Evolutionary conservation across 805 yeast species (phyloP), one percentile per base, ranked within the genome.

Genomic region (Wickerhamiella dianesei): DNA sequence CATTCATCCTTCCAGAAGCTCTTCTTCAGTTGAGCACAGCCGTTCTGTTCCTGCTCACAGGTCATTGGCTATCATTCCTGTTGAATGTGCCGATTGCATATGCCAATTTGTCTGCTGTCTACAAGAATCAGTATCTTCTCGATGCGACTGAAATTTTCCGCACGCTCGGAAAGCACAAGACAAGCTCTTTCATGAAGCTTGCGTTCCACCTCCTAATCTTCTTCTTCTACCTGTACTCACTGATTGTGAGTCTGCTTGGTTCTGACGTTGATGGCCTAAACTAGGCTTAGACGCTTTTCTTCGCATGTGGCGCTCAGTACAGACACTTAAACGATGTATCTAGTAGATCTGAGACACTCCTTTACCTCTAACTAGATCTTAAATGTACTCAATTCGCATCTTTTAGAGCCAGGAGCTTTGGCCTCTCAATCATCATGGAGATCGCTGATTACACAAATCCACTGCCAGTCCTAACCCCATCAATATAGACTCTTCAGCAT

Each of bases 81-180:
- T 65, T 92, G 62, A 88, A 88, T 67, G 67, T 82, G 54, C 97
- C 97, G 44, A 69, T 92, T 52, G 66, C 86, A 45, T 92, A 86
- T 35, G 87, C 72, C 73, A 89, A 89, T 64, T 77, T 70, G 49
- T 80, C 82, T 69, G 82, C 84, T 65, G 74, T 84, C 58, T 66
- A 80, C 67, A 79, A 75, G 57, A 85, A 86, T 65, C 80, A 79
- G 66, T 87, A 87, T 64, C 68, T 83, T 51, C 76, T 92, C 61
- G 98, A 89, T 66, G 97, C 98, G 49, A 89, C 98, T 37, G 98
- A 92, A 68, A 92, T 89, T 60, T 89, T 89, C 70, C 80, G 97
- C 72, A 88, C 96, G 32, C 75, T 89, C 59, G 76, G 82, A 59
- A 83, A 80, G 61, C 94, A 89, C 70, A 92, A 89, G 77, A 82